Percentiles rank a stretch among this genome's conserved stretches.
Conservation (phyloP, 805 yeast genomes). For the Cyberlindnera americana region DNA sequence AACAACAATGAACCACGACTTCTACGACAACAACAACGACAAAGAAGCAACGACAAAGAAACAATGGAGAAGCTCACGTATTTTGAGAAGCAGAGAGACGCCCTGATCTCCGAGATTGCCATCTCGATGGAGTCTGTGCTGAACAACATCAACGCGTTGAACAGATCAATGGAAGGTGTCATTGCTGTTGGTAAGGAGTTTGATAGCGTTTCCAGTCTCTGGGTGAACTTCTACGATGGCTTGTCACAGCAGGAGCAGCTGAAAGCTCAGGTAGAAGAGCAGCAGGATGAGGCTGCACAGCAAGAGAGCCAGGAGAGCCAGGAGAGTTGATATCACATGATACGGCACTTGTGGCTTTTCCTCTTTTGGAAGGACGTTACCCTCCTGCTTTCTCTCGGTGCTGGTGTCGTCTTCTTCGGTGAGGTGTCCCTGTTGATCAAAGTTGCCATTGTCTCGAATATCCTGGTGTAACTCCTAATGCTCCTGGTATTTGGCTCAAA, state of each 20-base stretch:
- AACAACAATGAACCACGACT: background rate
- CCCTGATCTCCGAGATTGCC: conserved; percentile 54
- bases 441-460: conserved; percentile 22
- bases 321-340: too few relatives aligned
- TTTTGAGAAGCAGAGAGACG: conserved; percentile 59
- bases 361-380: conserved; percentile 5
- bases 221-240: conserved; percentile 67
- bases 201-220: conserved; percentile 63
- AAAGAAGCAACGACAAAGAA: conserved; percentile 1
- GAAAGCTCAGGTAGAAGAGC: conserved; percentile 7
- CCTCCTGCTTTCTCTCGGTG: background rate
- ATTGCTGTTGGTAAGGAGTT: conserved; percentile 75
- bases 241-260: conserved; percentile 31
- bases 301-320: background rate
- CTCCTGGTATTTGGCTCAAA: conserved; percentile 33
- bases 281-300: conserved; percentile 4
- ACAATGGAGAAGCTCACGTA: conserved; percentile 28
- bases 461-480: conserved; percentile 13
- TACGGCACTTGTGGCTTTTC: background rate
- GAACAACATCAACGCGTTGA: conserved; percentile 59
- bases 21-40: conserved; percentile 5
- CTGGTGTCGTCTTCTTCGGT: background rate
- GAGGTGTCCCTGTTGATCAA: conserved; percentile 6
- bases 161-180: conserved; percentile 62
- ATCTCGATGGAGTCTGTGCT: conserved; percentile 62